Conservation (phyloP, 495 filamentous ascomycete genomes). For the Annulohypoxylon maeteangense region DNA sequence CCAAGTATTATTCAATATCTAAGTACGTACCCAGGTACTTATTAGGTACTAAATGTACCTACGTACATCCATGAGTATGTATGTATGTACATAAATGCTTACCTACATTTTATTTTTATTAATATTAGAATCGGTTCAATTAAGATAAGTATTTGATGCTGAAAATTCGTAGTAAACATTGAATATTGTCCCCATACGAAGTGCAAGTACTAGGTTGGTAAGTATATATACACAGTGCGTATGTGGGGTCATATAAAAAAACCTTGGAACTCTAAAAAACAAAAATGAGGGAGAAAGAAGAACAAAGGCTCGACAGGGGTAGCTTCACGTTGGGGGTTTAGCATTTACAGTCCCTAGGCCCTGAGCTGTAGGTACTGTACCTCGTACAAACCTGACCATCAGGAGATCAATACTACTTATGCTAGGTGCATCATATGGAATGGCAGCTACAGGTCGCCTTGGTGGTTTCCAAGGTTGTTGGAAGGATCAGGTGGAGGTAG, state of each 20-base stretch:
- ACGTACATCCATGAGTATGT: background rate
- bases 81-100: too few relatives aligned
- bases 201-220: too few relatives aligned
- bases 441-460: background rate
- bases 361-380: slow-evolving; percentile 5
- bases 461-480: background rate
- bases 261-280: background rate
- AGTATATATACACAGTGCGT: too few relatives aligned
- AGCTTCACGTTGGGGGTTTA: background rate
- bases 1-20: too few relatives aligned
- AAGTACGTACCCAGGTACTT: too few relatives aligned
- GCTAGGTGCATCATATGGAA: background rate
- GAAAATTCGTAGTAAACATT: too few relatives aligned
- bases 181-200: too few relatives aligned
- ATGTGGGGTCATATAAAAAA: background rate
- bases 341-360: background rate
- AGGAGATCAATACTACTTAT: background rate
- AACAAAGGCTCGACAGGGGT: slow-evolving; percentile 1
- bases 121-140: too few relatives aligned
- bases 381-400: background rate
- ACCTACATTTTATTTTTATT: too few relatives aligned
- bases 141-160: too few relatives aligned
- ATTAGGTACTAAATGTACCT: too few relatives aligned
- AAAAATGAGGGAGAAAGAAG: background rate
- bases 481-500: slow-evolving; percentile 7